A percentile compares a stretch with the other conserved stretches of the same genome.
phyloP scores from a whole-genome alignment of 768 basidiomycete species.

The Boletus vinaceobasis region DNA sequence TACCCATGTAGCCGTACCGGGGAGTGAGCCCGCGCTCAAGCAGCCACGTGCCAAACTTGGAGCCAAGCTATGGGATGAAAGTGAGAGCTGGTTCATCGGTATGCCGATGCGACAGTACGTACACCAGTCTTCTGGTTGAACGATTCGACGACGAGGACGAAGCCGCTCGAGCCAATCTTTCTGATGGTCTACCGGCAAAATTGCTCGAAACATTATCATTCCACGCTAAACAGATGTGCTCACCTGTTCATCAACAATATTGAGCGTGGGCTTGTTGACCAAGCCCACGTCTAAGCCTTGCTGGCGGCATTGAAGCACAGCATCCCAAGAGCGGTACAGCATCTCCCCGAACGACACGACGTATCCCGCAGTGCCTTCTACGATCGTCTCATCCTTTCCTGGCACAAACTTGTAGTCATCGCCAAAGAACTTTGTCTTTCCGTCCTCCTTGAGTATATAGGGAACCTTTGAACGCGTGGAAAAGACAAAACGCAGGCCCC shows the following conservation, averaged over 20 bases:
- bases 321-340: constrained; percentile 81
- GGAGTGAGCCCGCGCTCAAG: constrained; percentile 79
- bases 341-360: constrained; percentile 86
- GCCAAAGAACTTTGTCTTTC: constrained; percentile 61
- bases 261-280: constrained; percentile 83
- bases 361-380: constrained; percentile 75
- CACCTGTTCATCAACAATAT: constrained; percentile 79
- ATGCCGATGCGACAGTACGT: constrained; percentile 13
- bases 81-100: not conserved
- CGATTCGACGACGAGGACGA: constrained; percentile 84
- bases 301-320: constrained; percentile 69
- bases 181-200: constrained; percentile 43
- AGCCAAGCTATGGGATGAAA: constrained; percentile 50
- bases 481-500: constrained; percentile 81
- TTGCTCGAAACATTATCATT: not conserved
- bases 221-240: constrained; percentile 7
- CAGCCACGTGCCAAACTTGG: constrained; percentile 83
- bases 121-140: constrained; percentile 88
- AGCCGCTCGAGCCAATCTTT: constrained; percentile 70
- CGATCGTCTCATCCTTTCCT: constrained; percentile 80
- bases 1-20: constrained; percentile 78
- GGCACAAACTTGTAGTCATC: constrained; percentile 75
- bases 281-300: constrained; percentile 77
- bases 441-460: constrained; percentile 76
- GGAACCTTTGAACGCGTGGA: constrained; percentile 89